phyloP scores from a whole-genome alignment of 148 eudicot species.

The Rhododendron kiyosumense region DNA sequence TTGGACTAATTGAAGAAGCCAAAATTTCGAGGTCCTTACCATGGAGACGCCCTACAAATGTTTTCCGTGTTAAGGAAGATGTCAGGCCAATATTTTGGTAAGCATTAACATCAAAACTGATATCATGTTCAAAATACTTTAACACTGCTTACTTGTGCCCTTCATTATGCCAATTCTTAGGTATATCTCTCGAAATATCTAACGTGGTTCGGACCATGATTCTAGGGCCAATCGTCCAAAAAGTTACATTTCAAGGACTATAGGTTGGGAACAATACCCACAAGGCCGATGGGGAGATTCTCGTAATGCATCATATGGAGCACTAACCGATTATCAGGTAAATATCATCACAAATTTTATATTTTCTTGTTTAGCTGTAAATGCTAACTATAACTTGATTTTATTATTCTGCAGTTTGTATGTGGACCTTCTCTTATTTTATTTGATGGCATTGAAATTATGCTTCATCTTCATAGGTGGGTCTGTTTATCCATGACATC shows the following conservation, averaged over 20 bases:
- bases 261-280: constrained; percentile 89
- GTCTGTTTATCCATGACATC: background rate
- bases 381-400: background rate
- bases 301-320: constrained; percentile 83
- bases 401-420: background rate
- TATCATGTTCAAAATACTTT: background rate
- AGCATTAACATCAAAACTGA: constrained; percentile 8
- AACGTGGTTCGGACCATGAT: constrained; percentile 14
- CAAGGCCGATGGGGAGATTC: constrained; percentile 94
- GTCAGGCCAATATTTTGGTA: constrained; percentile 96
- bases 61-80: constrained; percentile 82
- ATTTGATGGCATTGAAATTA: background rate
- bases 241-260: constrained; percentile 81
- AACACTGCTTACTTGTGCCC: background rate
- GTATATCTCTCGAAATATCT: constrained; percentile 2
- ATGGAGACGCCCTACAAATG: constrained; percentile 82
- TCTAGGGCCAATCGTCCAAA: constrained; percentile 97
- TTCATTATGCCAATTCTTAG: background rate
- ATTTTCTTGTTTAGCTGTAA: background rate
- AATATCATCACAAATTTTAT: background rate
- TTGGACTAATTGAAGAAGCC: constrained; percentile 89
- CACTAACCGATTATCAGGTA: constrained; percentile 87
- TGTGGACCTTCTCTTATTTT: background rate
- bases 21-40: constrained; percentile 80
- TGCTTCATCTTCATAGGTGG: background rate